These are phyloP conservation scores for Fusarium pseudoanthophilum DNA, from an alignment of 2,329 filamentous ascomycete species.

Conservation along the genomic window DNA sequence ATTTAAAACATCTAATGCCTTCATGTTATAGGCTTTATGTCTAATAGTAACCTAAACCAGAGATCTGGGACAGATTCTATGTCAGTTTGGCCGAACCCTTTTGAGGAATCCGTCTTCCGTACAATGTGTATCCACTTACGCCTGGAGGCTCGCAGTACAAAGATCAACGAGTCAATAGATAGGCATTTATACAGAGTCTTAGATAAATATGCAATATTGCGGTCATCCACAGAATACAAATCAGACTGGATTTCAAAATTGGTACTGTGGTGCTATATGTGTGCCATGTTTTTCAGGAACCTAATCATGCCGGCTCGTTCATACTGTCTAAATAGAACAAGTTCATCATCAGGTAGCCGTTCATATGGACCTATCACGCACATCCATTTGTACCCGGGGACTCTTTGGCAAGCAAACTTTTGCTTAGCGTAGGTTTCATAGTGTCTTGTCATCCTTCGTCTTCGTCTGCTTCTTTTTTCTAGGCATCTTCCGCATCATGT, in stretches of 20 bases:
- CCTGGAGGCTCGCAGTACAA: not conserved
- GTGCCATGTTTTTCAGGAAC: not conserved
- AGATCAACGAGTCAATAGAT: not conserved
- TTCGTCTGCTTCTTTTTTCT: not conserved
- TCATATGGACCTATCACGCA: not conserved
- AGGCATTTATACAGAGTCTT: not conserved
- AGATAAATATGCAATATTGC: not conserved
- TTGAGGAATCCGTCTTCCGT: not conserved
- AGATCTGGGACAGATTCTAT: not conserved
- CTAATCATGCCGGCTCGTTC: not conserved
- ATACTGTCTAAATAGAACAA: not conserved
- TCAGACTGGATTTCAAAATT: not conserved
- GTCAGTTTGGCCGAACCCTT: not conserved
- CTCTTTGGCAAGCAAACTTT: not conserved
- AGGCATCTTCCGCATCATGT: not conserved
- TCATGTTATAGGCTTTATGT: not conserved
- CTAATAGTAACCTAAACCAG: constrained; percentile 1
- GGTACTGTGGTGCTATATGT: not conserved
- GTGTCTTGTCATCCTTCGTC: not conserved
- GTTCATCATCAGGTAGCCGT: not conserved
- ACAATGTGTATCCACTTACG: not conserved
- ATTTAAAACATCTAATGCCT: not conserved
- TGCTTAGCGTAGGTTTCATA: not conserved
- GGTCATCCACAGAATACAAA: not conserved
- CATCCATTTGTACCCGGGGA: not conserved